Evolutionary conservation across 2,329 filamentous ascomycete species (phyloP), one percentile per base, ranked within the genome.

Genomic region (Claviceps digitariae): DNA sequence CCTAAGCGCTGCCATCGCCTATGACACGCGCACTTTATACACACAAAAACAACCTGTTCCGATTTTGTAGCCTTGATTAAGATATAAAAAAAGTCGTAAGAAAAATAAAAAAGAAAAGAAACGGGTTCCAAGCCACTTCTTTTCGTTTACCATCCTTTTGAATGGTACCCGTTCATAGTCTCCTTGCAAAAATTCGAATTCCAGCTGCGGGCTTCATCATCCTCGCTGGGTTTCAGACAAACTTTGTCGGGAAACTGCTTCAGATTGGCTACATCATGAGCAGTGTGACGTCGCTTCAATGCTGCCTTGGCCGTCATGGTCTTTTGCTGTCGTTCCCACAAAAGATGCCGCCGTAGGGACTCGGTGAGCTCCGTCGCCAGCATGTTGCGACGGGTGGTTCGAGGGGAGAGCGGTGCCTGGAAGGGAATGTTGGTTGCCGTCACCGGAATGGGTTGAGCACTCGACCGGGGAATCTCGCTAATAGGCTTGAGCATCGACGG

Each of bases 271-370:
- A 96, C 83, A 64, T 96, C 90, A 59, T 91, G 87, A 2, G 91
- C 87, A 8, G 90, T 95, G 66, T 96, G 90, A 55, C 89, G 79
- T 57, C 91, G 82, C 75, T 95, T 94, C 54, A 95, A 77, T 52
- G 91, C 87, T 1, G 90, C 89, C 58, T 91, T 90, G 62, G 84
- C 87, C 8, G 89, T 91, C 36, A 87, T 86, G 55, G 88, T 89
- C 77, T 93, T 95, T 65, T 97, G 91, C 64, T 95, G 89, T 51
- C 93, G 85, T 68, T 98, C 93, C 87, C 89, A 95, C 17, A 97
- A 79, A 17, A 98, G 82, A 62, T 96, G 87, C 61, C 90, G 87
- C 23, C 93, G 83, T 3, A 98, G 82, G 23, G 89, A 95, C 66
- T 95, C 90, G 2, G 91, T 96, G 52, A 98, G 75, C 72, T 98